Evolutionary conservation across 495 filamentous ascomycete species (phyloP).

Genomic region (Xylaria grammica): DNA sequence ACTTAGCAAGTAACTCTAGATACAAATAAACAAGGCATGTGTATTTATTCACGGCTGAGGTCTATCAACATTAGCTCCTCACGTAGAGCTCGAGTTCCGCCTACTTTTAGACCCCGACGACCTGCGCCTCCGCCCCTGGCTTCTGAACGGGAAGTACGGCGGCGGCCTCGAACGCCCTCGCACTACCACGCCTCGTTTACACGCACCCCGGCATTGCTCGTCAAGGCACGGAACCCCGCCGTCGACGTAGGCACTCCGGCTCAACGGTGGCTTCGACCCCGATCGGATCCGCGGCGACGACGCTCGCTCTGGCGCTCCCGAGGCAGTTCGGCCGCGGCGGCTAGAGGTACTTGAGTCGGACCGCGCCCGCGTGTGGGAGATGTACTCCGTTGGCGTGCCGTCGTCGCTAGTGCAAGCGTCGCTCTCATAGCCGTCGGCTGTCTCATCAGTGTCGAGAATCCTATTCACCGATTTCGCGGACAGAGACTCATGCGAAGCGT

Average conservation of each 20-base stretch:
- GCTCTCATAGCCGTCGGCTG: slow-evolving; percentile 15
- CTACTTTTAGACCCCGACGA: too few species aligned
- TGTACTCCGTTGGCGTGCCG: not conserved
- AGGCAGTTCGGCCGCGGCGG: not conserved
- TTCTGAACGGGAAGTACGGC: slow-evolving; percentile 31
- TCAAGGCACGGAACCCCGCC: slow-evolving; percentile 10
- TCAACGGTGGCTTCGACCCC: slow-evolving; percentile 35
- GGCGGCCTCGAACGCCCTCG: not conserved
- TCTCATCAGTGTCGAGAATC: slow-evolving; percentile 21
- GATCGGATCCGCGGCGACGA: slow-evolving; percentile 28
- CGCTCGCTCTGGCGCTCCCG: slow-evolving; percentile 1
- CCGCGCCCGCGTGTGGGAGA: not conserved
- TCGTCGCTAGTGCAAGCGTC: not conserved
- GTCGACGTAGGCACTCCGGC: slow-evolving; percentile 27
- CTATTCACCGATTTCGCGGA: not conserved
- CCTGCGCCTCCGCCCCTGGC: not conserved
- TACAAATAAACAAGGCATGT: too few species aligned
- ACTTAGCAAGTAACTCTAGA: too few species aligned
- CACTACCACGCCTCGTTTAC: not conserved
- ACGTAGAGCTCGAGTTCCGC: too few species aligned
- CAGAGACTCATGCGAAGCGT: not conserved
- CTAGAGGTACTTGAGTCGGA: not conserved
- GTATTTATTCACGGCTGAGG: too few species aligned
- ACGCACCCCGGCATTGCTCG: not conserved
- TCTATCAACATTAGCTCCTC: too few species aligned